Conservation (phyloP, 1,284 basidiomycete genomes). For the Ceratobasidium sp. region DNA sequence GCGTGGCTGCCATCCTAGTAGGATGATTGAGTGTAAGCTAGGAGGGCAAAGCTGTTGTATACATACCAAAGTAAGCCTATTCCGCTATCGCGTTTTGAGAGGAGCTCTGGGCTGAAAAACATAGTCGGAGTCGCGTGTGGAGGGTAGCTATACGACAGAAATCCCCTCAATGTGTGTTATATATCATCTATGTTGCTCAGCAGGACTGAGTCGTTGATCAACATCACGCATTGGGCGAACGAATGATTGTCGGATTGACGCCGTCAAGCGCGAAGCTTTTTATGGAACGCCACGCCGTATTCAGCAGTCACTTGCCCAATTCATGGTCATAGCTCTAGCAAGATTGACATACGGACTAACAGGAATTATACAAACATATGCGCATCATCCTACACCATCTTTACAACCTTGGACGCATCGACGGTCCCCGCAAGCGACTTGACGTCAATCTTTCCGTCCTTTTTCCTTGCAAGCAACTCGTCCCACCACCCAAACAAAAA, state of each 20-base stretch:
- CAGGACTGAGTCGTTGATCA: not conserved
- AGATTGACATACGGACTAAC: constrained; percentile 24
- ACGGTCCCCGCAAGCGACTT: constrained; percentile 69
- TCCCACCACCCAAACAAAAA: constrained; percentile 99
- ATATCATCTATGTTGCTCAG: not conserved
- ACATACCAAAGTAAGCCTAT: constrained; percentile 77
- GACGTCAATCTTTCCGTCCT: constrained; percentile 67
- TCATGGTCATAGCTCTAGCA: not conserved
- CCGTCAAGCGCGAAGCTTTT: not conserved
- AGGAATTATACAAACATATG: constrained; percentile 29
- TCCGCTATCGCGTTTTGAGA: constrained; percentile 75
- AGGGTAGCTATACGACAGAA: not conserved
- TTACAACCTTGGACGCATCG: constrained; percentile 78
- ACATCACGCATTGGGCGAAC: not conserved
- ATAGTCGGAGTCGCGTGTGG: constrained; percentile 50
- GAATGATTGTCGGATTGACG: constrained; percentile 11
- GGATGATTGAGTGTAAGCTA: not conserved
- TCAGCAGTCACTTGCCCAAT: constrained; percentile 5
- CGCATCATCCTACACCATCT: constrained; percentile 57
- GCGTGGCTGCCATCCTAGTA: constrained; percentile 82
- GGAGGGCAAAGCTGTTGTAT: not conserved
- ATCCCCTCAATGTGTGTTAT: not conserved
- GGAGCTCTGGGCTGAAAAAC: constrained; percentile 78
- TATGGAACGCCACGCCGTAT: not conserved
- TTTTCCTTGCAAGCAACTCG: constrained; percentile 72